phyloP scores from a whole-genome alignment of 2,329 filamentous ascomycete species.

The Dothideomycetes sp. region DNA sequence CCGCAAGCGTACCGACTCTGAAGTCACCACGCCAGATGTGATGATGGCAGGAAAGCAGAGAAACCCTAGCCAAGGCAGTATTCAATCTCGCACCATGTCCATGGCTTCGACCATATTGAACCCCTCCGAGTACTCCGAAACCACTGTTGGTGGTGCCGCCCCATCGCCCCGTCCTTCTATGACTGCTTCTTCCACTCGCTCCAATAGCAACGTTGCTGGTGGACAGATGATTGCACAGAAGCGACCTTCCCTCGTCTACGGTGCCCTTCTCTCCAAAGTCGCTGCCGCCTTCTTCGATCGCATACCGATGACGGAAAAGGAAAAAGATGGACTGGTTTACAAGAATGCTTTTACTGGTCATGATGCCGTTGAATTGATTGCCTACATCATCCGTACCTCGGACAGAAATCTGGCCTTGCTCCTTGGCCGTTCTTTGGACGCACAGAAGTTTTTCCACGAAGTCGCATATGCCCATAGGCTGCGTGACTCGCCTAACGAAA shows the following conservation, averaged over 20 bases:
- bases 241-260: slow-evolving; percentile 79
- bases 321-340: slow-evolving; percentile 95
- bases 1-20: slow-evolving; percentile 50
- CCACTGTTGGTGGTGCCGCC: slow-evolving; percentile 15
- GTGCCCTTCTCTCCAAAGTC: slow-evolving; percentile 84
- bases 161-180: slow-evolving; percentile 22
- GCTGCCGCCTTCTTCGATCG: slow-evolving; percentile 86
- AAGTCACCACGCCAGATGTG: slow-evolving; percentile 16
- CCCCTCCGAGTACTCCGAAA: slow-evolving; percentile 30
- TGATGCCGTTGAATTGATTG: slow-evolving; percentile 90
- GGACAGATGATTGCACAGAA: slow-evolving; percentile 50
- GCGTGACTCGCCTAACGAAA: slow-evolving; percentile 85
- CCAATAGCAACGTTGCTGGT: slow-evolving; percentile 29
- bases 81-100: slow-evolving; percentile 65
- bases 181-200: slow-evolving; percentile 21
- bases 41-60: slow-evolving; percentile 11
- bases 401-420: slow-evolving; percentile 90
- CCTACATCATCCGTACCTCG: slow-evolving; percentile 93
- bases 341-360: slow-evolving; percentile 94
- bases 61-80: slow-evolving; percentile 28
- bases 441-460: slow-evolving; percentile 98
- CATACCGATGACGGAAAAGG: slow-evolving; percentile 75
- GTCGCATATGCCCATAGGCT: slow-evolving; percentile 95
- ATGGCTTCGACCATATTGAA: slow-evolving; percentile 78
- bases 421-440: slow-evolving; percentile 82